Conservation (phyloP, 257 asterid species). For the Capsicum chinense region DNA sequence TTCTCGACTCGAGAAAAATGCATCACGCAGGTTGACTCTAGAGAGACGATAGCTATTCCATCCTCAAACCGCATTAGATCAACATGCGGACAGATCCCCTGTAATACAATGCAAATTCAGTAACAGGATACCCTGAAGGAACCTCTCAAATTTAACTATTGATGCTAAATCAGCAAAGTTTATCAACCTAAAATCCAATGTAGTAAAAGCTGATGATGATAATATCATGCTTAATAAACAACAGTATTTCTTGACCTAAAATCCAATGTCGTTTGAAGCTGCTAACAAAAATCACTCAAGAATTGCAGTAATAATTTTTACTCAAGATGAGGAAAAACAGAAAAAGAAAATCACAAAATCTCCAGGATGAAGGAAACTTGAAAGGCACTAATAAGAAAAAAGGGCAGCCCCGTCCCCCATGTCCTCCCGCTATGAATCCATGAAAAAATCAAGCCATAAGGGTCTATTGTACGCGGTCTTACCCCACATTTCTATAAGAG, state of each 20-base stretch:
- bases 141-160: background rate
- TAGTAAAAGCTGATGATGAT: background rate
- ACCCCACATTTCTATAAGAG: too few species aligned
- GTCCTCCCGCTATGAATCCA: too few species aligned
- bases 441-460: too few species aligned
- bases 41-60: conserved; percentile 80
- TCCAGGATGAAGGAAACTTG: background rate
- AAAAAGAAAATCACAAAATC: background rate
- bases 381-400: too few species aligned
- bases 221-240: background rate
- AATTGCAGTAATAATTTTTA: background rate
- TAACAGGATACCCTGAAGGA: background rate
- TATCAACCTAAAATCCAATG: background rate
- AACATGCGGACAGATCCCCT: conserved; percentile 92
- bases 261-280: background rate
- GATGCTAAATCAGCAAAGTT: background rate
- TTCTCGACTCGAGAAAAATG: conserved; percentile 58
- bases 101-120: background rate
- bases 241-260: background rate
- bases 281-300: background rate
- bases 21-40: conserved; percentile 85
- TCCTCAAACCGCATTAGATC: conserved; percentile 92
- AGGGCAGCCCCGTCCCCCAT: too few species aligned
- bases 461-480: too few species aligned
- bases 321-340: background rate